Evolutionary conservation across 139 green algal genomes (phyloP), one percentile per base, ranked within the genome.

Genomic region (Coelastrella sp.): DNA sequence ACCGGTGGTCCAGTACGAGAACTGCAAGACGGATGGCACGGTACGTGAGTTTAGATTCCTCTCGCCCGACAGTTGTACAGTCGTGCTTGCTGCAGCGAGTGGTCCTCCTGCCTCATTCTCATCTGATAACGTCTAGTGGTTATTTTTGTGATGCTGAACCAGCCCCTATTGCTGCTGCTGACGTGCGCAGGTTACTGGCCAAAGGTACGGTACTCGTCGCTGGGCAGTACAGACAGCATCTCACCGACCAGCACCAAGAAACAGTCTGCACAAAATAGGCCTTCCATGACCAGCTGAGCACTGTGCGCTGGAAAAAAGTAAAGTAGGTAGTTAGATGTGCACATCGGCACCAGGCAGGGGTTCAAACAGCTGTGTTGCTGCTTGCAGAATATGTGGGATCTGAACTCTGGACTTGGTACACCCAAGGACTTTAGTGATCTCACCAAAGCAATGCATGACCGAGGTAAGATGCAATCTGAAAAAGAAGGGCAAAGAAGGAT

Each of bases 391-490:
- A 13, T 84, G 21, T 84, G 77, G 77, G 35, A 84, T 40, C 57
- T 84, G 8, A 84, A 84, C 59, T 84, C 77, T 38, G 69, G 68
- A 5, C n/a, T 84, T 9, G 77, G 77, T n/a, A 84, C 77, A 7
- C 77, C 77, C 7, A 30, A 53, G 21, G 77, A 84, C 57, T 59
- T 84, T 38, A n/a, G 57, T 63, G 57, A 45, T 15, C 30, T 84
- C 8, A 73, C 59, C 32, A 74, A 72, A 30, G 77, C 77, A 5
- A 45, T 84, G 59, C 77, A 84, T 34, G 38, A 84, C 34, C 35
- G 77, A 73, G 77, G 77, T 84, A 35, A n/a, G n/a, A n/a, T n/a
- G n/a, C n/a, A n/a, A n/a, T n/a, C n/a, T n/a, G n/a, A n/a, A n/a
- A n/a, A n/a, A n/a, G n/a, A n/a, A n/a, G n/a, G n/a, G n/a, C n/a